These are phyloP conservation scores for Pichia sp. DNA, from an alignment of 1,139 yeast genomes.

Conservation along the genomic window DNA sequence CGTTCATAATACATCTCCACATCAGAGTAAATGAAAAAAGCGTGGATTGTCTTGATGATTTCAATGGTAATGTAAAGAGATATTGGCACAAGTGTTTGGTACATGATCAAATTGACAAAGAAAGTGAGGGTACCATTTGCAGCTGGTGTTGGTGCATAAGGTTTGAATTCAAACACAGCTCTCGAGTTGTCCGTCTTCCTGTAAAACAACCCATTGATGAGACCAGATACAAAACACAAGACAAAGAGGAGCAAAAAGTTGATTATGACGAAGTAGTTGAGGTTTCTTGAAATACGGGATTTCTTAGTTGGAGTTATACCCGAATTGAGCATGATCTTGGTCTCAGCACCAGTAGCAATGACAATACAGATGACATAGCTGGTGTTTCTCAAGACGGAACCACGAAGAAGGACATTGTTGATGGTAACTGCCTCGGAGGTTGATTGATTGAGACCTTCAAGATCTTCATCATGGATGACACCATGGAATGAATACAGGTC, in stretches of 20 bases:
- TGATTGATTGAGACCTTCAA: slow-evolving; percentile 13
- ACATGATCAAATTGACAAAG: slow-evolving; percentile 46
- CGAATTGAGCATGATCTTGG: slow-evolving; percentile 51
- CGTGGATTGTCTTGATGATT: slow-evolving; percentile 53
- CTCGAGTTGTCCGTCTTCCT: slow-evolving; percentile 31
- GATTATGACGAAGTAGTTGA: slow-evolving; percentile 42
- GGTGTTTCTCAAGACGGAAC: slow-evolving; percentile 47
- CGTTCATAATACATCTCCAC: slow-evolving; percentile 42
- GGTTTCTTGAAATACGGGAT: slow-evolving; percentile 44
- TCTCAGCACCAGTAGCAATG: slow-evolving; percentile 46
- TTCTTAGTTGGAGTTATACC: slow-evolving; percentile 53
- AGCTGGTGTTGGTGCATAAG: slow-evolving; percentile 44
- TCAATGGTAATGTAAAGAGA: slow-evolving; percentile 55
- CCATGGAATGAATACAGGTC: slow-evolving; percentile 50
- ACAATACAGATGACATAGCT: slow-evolving; percentile 50
- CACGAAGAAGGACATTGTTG: slow-evolving; percentile 44
- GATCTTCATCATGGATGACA: slow-evolving; percentile 25
- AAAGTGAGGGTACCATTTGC: slow-evolving; percentile 46
- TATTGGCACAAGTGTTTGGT: slow-evolving; percentile 53
- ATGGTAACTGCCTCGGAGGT: slow-evolving; percentile 39
- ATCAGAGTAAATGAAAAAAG: slow-evolving; percentile 49
- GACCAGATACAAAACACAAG: slow-evolving; percentile 45
- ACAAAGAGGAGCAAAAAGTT: slow-evolving; percentile 42
- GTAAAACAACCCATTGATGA: slow-evolving; percentile 47
- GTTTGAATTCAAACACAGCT: slow-evolving; percentile 41